Conservation (phyloP, 306 rosid species). For the Neltuma alba region DNA sequence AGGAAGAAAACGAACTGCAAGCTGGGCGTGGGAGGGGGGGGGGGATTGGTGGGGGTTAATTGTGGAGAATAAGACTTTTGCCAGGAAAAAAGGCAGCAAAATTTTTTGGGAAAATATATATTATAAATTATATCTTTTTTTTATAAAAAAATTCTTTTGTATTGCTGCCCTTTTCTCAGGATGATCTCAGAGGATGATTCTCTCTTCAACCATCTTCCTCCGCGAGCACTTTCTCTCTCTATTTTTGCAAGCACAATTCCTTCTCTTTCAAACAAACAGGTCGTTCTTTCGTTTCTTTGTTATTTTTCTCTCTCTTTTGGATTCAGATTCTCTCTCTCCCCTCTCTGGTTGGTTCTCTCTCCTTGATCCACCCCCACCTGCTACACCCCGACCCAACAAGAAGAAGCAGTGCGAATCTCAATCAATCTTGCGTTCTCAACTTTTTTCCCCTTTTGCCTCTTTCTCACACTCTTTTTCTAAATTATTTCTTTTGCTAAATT, state of each 20-base stretch:
- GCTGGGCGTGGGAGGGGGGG: background rate
- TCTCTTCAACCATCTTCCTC: conserved; percentile 77
- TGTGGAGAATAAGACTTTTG: conserved; percentile 51
- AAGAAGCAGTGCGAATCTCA: conserved; percentile 23
- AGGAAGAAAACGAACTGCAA: conserved; percentile 9
- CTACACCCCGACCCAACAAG: conserved; percentile 41
- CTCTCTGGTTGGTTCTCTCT: conserved; percentile 34
- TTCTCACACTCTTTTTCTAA: background rate
- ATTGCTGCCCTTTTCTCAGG: conserved; percentile 69
- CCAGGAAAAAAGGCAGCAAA: conserved; percentile 33
- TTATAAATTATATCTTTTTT: background rate
- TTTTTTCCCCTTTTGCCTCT: background rate
- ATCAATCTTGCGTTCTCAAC: conserved; percentile 20
- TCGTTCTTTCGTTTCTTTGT: background rate
- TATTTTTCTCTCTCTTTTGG: background rate
- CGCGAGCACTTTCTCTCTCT: conserved; percentile 10
- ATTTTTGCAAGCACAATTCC: background rate
- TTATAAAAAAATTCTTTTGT: background rate
- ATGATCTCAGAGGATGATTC: conserved; percentile 79
- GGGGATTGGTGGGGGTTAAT: conserved; percentile 35
- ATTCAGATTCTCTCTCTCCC: conserved; percentile 13
- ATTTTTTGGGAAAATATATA: conserved; percentile 18
- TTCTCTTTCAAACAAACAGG: background rate
- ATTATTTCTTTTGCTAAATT: conserved; percentile 19
- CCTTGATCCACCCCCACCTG: conserved; percentile 57